These are phyloP conservation scores for Vitis amurensis DNA, from an alignment of 164 flowering plant species.

Conservation along the genomic window DNA sequence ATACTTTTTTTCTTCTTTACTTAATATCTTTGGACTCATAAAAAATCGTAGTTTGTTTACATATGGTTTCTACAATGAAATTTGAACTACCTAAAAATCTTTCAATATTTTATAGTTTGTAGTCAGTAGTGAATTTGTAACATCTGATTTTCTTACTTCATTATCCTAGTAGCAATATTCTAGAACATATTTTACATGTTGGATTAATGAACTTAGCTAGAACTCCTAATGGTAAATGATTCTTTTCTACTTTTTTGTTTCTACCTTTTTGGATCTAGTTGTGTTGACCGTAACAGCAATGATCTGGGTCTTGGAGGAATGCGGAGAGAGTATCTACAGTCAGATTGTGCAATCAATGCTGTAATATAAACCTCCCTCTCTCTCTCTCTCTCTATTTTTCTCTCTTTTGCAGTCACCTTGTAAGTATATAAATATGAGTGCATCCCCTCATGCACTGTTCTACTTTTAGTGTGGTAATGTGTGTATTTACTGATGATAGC, in stretches of 20 bases:
- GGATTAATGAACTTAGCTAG: not conserved
- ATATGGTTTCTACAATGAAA: too few relatives aligned
- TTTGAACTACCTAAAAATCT: too few relatives aligned
- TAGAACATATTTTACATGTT: not conserved
- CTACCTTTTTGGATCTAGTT: conserved; percentile 38
- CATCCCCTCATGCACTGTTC: too few relatives aligned
- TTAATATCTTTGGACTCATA: not conserved
- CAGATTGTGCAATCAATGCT: conserved; percentile 90
- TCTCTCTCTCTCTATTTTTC: not conserved
- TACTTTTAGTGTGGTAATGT: not conserved
- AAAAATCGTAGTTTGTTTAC: too few relatives aligned
- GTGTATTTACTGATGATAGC: not conserved
- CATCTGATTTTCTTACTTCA: not conserved
- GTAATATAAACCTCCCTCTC: conserved; percentile 36
- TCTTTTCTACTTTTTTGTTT: not conserved
- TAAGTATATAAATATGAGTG: not conserved
- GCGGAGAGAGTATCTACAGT: conserved; percentile 84
- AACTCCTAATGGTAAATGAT: not conserved
- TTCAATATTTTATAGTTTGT: not conserved
- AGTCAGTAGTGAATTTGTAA: not conserved
- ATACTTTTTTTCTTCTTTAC: not conserved
- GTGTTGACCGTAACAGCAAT: conserved; percentile 94
- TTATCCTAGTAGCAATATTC: not conserved
- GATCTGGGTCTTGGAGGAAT: conserved; percentile 94
- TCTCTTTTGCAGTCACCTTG: not conserved